Evolutionary conservation across 1,139 yeast species (phyloP).

Genomic region (Debaryomycetaceae sp.): DNA sequence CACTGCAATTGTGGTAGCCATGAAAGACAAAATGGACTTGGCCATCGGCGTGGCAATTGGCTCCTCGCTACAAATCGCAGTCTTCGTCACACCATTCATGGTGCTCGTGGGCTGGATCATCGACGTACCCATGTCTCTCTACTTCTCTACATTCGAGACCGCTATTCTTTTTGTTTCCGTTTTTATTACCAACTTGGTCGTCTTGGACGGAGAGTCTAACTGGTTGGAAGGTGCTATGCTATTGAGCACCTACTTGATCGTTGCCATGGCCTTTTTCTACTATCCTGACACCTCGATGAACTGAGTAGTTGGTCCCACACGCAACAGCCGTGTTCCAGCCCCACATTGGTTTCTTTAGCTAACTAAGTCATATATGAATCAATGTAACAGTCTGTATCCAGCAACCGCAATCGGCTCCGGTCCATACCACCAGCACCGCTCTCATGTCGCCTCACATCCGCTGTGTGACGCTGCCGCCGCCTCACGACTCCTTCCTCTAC

Average conservation of each 20-base stretch:
- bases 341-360: no score
- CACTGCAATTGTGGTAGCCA: constrained; percentile 91
- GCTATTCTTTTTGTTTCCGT: constrained; percentile 86
- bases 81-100: constrained; percentile 92
- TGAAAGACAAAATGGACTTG: constrained; percentile 94
- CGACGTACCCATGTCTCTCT: constrained; percentile 88
- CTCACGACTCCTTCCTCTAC: no score
- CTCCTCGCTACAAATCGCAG: constrained; percentile 91
- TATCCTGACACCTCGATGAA: constrained; percentile 50
- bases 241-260: constrained; percentile 76
- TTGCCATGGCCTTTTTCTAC: constrained; percentile 85
- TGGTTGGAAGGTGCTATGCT: constrained; percentile 97
- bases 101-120: constrained; percentile 89
- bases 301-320: not conserved
- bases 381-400: no score
- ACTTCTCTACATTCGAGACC: constrained; percentile 90
- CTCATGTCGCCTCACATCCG: no score
- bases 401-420: no score
- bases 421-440: no score
- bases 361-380: no score
- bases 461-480: no score
- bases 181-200: constrained; percentile 79
- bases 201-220: constrained; percentile 90
- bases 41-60: constrained; percentile 98
- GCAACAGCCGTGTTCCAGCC: no score